Conservation (phyloP, 305 asterid genomes). For the Solanum chacoense region DNA sequence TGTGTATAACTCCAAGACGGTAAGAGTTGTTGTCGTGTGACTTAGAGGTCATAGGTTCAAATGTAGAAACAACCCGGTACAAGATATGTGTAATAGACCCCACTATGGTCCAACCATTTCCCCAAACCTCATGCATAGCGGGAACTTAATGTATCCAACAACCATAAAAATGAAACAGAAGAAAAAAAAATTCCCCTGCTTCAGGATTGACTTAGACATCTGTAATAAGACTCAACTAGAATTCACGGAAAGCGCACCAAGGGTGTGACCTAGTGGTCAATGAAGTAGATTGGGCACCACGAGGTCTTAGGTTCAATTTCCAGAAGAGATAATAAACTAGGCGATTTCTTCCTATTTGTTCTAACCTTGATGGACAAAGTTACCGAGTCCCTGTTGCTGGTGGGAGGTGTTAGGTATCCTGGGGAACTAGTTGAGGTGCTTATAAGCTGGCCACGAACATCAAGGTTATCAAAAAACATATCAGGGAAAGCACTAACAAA, state of each 20-base stretch:
- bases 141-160: neutral
- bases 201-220: neutral
- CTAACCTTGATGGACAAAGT: neutral
- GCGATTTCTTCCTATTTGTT: neutral
- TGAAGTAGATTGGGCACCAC: neutral
- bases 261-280: neutral
- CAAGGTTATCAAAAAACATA: neutral
- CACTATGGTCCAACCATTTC: neutral
- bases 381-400: neutral
- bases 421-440: accelerated
- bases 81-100: neutral
- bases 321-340: neutral
- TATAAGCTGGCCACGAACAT: neutral
- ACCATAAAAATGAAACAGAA: neutral
- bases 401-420: neutral
- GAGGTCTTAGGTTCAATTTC: neutral
- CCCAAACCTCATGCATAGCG: neutral
- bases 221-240: neutral
- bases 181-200: neutral
- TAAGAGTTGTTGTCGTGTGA: neutral
- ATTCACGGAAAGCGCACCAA: neutral
- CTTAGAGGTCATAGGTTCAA: too few species aligned
- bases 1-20: neutral
- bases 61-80: neutral
- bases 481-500: neutral